Evolutionary conservation across 1,139 yeast genomes (phyloP).

Genomic region (Zygosaccharomyces sapae): DNA sequence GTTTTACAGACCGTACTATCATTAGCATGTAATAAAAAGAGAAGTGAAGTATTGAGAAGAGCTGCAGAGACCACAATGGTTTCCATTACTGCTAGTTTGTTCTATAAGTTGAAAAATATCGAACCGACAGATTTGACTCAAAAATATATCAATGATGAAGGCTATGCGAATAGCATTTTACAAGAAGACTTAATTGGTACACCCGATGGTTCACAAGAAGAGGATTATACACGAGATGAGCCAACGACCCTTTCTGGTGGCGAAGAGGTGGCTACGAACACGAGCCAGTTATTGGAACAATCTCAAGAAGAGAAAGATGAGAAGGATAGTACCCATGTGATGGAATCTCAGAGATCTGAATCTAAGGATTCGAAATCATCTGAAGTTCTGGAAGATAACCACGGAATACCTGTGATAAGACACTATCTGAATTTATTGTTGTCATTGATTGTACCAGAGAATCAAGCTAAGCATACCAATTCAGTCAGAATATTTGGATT

Average conservation of each 20-base stretch:
- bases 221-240: conserved; percentile 6
- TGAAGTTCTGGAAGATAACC: conserved; percentile 23
- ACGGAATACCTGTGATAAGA: conserved; percentile 40
- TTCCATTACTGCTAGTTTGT: conserved; percentile 64
- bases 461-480: conserved; percentile 81
- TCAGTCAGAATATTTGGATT: conserved; percentile 81
- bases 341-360: conserved; percentile 7
- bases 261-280: background rate
- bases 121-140: conserved; percentile 43
- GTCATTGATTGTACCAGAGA: conserved; percentile 80
- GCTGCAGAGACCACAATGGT: conserved; percentile 87
- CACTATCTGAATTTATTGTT: conserved; percentile 62
- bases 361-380: conserved; percentile 4
- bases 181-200: conserved; percentile 38
- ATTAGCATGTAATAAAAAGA: conserved; percentile 85
- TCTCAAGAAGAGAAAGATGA: background rate
- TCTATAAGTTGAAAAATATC: conserved; percentile 53
- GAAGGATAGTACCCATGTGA: background rate
- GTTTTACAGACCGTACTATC: conserved; percentile 88
- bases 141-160: conserved; percentile 37
- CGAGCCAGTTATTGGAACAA: conserved; percentile 1
- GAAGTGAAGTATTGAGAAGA: conserved; percentile 83
- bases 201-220: conserved; percentile 1
- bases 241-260: background rate
- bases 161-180: conserved; percentile 36